Conservation (phyloP, 495 filamentous ascomycete genomes). For the Evernia prunastri region DNA sequence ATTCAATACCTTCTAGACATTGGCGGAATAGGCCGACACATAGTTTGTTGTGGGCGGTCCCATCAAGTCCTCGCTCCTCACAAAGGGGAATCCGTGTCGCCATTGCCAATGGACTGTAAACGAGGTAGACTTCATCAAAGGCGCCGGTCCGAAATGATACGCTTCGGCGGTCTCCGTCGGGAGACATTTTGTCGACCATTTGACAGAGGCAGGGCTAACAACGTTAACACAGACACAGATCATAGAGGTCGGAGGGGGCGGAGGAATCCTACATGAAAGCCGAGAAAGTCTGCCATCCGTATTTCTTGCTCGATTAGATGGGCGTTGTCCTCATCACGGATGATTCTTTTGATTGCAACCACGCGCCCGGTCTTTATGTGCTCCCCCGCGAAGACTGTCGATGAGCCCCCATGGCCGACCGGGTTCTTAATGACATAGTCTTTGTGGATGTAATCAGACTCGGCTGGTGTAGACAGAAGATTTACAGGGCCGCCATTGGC, state of each 20-base stretch:
- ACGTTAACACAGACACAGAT: not conserved
- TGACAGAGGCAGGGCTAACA: not conserved
- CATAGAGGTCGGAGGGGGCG: not conserved
- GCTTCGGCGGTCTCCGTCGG: not conserved
- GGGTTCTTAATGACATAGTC: not conserved
- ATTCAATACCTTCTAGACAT: not conserved
- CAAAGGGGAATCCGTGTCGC: not conserved
- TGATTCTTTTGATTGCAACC: not conserved
- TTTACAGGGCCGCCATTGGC: not conserved
- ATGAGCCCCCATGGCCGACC: not conserved
- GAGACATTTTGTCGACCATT: not conserved
- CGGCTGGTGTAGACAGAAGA: not conserved
- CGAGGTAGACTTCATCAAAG: not conserved
- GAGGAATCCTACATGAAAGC: not conserved
- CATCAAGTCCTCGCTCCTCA: too few species aligned
- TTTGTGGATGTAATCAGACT: not conserved
- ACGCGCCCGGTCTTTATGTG: not conserved
- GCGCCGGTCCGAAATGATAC: too few species aligned
- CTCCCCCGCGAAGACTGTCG: not conserved
- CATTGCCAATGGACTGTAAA: not conserved
- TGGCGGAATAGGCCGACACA: not conserved
- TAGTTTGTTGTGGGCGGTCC: not conserved
- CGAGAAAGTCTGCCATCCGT: not conserved
- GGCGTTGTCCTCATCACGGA: not conserved
- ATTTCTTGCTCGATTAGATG: not conserved